A percentile compares a stretch with the other conserved stretches of the same genome.
Evolutionary conservation across 148 eudicot genomes (phyloP).

Genomic region (Rheum nobile): DNA sequence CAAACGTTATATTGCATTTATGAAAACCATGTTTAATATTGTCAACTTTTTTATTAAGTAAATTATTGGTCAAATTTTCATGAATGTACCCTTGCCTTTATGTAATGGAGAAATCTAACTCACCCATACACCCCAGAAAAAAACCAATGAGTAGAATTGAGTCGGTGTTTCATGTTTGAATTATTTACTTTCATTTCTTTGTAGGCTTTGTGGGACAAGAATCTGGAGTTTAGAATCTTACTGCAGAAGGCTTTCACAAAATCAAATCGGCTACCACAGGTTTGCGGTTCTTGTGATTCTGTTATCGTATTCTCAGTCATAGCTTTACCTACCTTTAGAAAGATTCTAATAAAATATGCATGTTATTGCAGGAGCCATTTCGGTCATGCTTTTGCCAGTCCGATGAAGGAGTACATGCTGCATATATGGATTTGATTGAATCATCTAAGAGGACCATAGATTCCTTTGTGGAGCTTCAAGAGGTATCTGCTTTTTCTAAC

Average conservation of each 20-base stretch:
- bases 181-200: neutral
- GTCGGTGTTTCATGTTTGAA: neutral
- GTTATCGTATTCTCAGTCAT: neutral
- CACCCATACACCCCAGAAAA: neutral
- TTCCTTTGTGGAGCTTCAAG: conserved; percentile 63
- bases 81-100: neutral
- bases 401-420: conserved; percentile 36
- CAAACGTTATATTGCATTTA: neutral
- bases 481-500: conserved; percentile 28
- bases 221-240: conserved; percentile 72
- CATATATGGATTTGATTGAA: conserved; percentile 54
- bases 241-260: conserved; percentile 64
- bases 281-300: conserved; percentile 13
- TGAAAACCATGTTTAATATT: neutral
- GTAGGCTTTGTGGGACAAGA: conserved; percentile 91
- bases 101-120: neutral
- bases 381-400: conserved; percentile 57
- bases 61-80: neutral
- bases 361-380: conserved; percentile 55
- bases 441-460: conserved; percentile 62
- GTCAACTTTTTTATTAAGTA: neutral
- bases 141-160: neutral
- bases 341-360: neutral
- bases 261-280: conserved; percentile 89
- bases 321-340: neutral